Percentiles rank a stretch among this genome's conserved stretches.
These are phyloP conservation scores for Apiospora koreana DNA, from an alignment of 2,329 filamentous ascomycete genomes.

Conservation along the genomic window DNA sequence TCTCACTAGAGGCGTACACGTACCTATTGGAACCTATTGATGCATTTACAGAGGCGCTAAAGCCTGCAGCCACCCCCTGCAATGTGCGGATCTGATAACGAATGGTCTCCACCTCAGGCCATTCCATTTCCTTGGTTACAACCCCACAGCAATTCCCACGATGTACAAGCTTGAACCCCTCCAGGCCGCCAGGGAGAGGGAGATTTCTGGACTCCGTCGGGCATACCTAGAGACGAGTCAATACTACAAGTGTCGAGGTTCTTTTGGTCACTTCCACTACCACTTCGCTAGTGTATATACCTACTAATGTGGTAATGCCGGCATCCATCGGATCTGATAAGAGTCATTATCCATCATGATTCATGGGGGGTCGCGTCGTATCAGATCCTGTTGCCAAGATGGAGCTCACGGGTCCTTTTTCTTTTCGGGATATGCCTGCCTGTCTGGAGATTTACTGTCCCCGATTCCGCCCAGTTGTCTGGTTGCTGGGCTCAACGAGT, in stretches of 20 bases:
- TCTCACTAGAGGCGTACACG: background rate
- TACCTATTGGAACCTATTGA: no score
- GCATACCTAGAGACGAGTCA: background rate
- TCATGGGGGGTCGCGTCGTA: background rate
- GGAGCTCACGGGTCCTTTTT: background rate
- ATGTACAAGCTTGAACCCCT: background rate
- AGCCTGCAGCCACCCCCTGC: conserved; percentile 3
- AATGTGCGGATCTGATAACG: conserved; percentile 13
- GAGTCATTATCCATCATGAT: background rate
- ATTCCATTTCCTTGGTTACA: background rate
- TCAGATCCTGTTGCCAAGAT: conserved; percentile 6
- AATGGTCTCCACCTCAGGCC: background rate
- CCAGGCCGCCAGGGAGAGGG: background rate
- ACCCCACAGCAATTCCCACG: conserved; percentile 6
- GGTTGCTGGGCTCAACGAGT: background rate
- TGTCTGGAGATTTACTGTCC: background rate
- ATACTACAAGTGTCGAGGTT: background rate
- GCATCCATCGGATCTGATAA: conserved; percentile 11
- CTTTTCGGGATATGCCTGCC: background rate
- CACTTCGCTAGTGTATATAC: background rate
- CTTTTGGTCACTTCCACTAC: background rate
- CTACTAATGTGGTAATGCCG: background rate
- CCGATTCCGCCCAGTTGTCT: background rate
- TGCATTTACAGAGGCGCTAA: background rate
- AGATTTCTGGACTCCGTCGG: background rate